Evolutionary conservation across 148 eudicot species (phyloP), one percentile per base, ranked within the genome.

Genomic region (Spergularia marina): DNA sequence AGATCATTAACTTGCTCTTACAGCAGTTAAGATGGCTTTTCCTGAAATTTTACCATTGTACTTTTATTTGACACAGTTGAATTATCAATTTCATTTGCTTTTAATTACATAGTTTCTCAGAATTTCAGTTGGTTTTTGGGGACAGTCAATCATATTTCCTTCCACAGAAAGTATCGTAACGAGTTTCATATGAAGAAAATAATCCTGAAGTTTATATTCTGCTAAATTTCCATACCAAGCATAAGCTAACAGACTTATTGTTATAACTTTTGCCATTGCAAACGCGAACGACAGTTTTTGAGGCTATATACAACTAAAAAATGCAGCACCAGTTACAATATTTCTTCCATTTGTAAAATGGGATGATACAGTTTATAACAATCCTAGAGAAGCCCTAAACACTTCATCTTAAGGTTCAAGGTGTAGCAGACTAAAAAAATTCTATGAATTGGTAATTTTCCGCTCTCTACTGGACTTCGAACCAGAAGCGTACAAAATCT

Each of bases 401-500:
- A 34, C 20, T 73, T 51, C 30, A 55, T 23, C 68, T n/a, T n/a
- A n/a, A n/a, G n/a, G n/a, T n/a, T n/a, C n/a, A n/a, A n/a, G n/a
- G n/a, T 58, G 73, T 74, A 58, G 36, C 21, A 21, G 14, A 14
- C 49, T 61, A 53, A 21, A 23, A 77, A 30, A 0, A 56, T 56
- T 54, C 55, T 59, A 76, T 44, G 60, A 16, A 41, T 14, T 25
- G 18, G 17, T 49, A 4, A 53, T 12, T 79, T 36, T 76, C 57
- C 65, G 44, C 75, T 68, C 75, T 66, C 70, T 54, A 61, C 60
- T 49, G 8, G 68, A 51, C 64, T 78, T 54, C 65, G 66, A 70
- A 58, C 23, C 76, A 7, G 71, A 34, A 75, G 75, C 39, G n/a
- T 74, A 78, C 25, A 64, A 69, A 69, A 78, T 16, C 16, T 65